Conservation (phyloP, 441 rosid species). For the Aquilaria agallochum region DNA sequence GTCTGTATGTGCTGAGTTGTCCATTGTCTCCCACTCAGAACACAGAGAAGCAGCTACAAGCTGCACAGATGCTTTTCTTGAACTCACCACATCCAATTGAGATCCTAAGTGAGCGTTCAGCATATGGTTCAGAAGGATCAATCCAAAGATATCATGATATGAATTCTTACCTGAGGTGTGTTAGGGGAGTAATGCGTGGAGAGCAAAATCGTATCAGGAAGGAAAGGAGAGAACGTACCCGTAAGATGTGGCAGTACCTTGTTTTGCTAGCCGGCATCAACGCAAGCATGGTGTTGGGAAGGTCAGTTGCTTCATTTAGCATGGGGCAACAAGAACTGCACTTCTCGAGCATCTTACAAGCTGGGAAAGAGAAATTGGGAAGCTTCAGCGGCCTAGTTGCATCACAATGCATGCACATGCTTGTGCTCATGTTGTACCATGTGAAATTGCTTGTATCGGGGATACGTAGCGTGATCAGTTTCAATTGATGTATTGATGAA, state of each 20-base stretch:
- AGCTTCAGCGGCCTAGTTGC: slow-evolving; percentile 46
- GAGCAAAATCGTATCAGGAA: slow-evolving; percentile 55
- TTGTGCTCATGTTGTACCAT: slow-evolving; percentile 54
- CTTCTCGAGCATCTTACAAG: slow-evolving; percentile 41
- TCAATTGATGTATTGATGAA: slow-evolving; percentile 14
- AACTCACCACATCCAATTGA: slow-evolving; percentile 91
- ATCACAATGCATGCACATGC: slow-evolving; percentile 66
- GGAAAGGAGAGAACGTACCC: slow-evolving; percentile 44
- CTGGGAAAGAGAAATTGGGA: slow-evolving; percentile 55
- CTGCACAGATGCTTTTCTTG: slow-evolving; percentile 61
- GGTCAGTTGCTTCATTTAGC: slow-evolving; percentile 17
- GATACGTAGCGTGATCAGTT: slow-evolving; percentile 29
- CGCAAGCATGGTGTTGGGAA: slow-evolving; percentile 21
- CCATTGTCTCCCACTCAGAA: slow-evolving; percentile 31
- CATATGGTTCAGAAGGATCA: slow-evolving; percentile 80
- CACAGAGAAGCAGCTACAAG: slow-evolving; percentile 48
- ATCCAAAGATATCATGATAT: slow-evolving; percentile 84
- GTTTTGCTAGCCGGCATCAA: slow-evolving; percentile 15
- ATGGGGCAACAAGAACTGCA: slow-evolving; percentile 27
- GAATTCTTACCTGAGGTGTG: slow-evolving; percentile 64
- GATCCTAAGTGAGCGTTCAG: slow-evolving; percentile 69
- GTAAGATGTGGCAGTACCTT: slow-evolving; percentile 50
- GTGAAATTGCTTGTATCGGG: slow-evolving; percentile 41
- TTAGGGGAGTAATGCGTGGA: slow-evolving; percentile 51
- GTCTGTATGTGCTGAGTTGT: slow-evolving; percentile 51